These are phyloP conservation scores for Penicillium sp. DNA, from an alignment of 2,329 filamentous ascomycete species.

Conservation along the genomic window DNA sequence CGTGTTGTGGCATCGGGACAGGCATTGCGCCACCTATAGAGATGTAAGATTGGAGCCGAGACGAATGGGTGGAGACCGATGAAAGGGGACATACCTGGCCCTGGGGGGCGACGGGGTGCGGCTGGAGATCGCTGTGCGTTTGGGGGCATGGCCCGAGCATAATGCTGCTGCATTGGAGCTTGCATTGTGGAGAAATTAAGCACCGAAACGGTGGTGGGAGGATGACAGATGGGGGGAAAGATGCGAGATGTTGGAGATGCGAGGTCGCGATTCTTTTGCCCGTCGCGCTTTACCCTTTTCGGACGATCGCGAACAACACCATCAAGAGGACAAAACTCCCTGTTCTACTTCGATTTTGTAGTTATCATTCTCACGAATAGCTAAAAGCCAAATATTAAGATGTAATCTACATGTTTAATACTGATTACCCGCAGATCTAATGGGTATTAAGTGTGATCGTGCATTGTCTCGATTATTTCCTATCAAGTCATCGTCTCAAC, in stretches of 20 bases:
- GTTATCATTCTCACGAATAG: background rate
- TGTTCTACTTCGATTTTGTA: background rate
- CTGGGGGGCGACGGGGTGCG: constrained; percentile 42
- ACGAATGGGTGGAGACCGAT: constrained; percentile 9
- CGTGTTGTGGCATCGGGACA: constrained; percentile 39
- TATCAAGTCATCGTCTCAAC: constrained; percentile 26
- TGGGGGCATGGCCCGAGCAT: constrained; percentile 43
- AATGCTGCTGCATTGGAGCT: constrained; percentile 45
- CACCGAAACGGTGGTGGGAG: constrained; percentile 6
- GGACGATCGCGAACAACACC: constrained; percentile 22
- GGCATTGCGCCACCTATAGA: constrained; percentile 33
- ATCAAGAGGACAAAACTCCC: background rate
- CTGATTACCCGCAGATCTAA: background rate
- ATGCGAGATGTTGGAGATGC: constrained; percentile 23
- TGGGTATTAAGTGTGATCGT: constrained; percentile 8
- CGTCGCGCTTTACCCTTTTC: constrained; percentile 40
- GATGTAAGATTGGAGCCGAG: constrained; percentile 14
- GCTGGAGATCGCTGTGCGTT: constrained; percentile 44
- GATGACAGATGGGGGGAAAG: constrained; percentile 20
- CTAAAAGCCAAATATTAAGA: too few relatives aligned
- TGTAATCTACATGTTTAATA: background rate
- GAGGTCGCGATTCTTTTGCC: constrained; percentile 39
- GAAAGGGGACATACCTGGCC: constrained; percentile 38
- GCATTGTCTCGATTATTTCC: constrained; percentile 21
- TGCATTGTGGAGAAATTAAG: constrained; percentile 33